phyloP scores from a whole-genome alignment of 1,139 yeast species.

The Yamadazyma spencermartinsiae region DNA sequence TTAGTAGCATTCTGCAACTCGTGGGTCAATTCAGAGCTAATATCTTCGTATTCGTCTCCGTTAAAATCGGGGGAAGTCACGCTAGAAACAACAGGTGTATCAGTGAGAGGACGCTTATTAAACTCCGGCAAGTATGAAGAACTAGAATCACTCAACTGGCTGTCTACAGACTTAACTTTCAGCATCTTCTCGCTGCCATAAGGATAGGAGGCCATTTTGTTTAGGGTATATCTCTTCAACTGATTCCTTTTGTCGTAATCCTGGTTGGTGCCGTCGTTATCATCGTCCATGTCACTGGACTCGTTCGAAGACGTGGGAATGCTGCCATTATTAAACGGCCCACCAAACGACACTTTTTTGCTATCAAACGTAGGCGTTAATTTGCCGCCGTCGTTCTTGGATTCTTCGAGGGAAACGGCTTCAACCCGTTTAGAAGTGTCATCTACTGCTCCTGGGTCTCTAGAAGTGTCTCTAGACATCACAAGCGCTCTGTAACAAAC shows the following conservation, averaged over 20 bases:
- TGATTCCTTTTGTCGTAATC: background rate
- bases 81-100: slow-evolving; percentile 65
- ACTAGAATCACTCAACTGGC: slow-evolving; percentile 25
- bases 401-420: background rate
- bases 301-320: slow-evolving; percentile 16
- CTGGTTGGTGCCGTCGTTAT: slow-evolving; percentile 8
- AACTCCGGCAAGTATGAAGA: slow-evolving; percentile 50
- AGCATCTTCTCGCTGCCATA: slow-evolving; percentile 22
- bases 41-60: slow-evolving; percentile 12
- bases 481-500: too few species aligned
- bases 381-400: slow-evolving; percentile 3
- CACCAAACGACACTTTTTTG: slow-evolving; percentile 14
- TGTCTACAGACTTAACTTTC: slow-evolving; percentile 31
- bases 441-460: too few species aligned
- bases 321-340: slow-evolving; percentile 6
- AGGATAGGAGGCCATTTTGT: slow-evolving; percentile 18
- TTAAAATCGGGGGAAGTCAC: slow-evolving; percentile 51
- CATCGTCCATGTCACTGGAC: slow-evolving; percentile 16
- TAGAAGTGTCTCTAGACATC: too few species aligned
- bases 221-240: slow-evolving; percentile 15
- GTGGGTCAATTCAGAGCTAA: slow-evolving; percentile 3
- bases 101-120: slow-evolving; percentile 68
- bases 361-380: slow-evolving; percentile 2
- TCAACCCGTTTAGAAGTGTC: background rate
- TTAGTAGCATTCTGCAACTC: slow-evolving; percentile 6